phyloP scores from a whole-genome alignment of 768 basidiomycete species.

The Mycena vulgaris region DNA sequence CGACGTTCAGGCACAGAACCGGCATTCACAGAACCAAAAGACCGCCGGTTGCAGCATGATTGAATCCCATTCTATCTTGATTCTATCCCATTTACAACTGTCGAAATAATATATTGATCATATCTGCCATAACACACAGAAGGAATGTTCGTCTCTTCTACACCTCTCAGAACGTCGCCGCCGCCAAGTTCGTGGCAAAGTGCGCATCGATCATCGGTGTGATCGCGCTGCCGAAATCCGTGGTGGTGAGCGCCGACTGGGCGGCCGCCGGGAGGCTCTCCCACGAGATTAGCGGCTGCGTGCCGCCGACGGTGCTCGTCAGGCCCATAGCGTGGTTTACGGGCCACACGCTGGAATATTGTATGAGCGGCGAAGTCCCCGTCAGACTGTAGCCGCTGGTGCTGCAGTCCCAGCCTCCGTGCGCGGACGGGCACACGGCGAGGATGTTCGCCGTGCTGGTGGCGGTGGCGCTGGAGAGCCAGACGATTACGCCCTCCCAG shows the following conservation, averaged over 20 bases:
- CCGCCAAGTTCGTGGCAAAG: slow-evolving; percentile 21
- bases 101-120: too few relatives aligned
- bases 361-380: slow-evolving; percentile 23
- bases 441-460: slow-evolving; percentile 29
- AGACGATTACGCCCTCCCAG: slow-evolving; percentile 23
- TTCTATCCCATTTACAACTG: too few relatives aligned
- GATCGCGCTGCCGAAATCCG: slow-evolving; percentile 25
- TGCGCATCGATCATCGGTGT: slow-evolving; percentile 18
- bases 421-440: slow-evolving; percentile 25
- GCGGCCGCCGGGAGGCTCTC: slow-evolving; percentile 24
- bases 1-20: too few relatives aligned
- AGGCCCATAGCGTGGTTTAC: slow-evolving; percentile 26
- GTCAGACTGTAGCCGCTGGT: slow-evolving; percentile 19
- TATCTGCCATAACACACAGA: too few relatives aligned
- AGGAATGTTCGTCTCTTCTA: too few relatives aligned
- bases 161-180: slow-evolving; percentile 14
- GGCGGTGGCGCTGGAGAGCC: slow-evolving; percentile 10
- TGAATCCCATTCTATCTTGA: too few relatives aligned
- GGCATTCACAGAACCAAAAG: too few relatives aligned
- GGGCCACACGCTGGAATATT: slow-evolving; percentile 19
- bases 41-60: too few relatives aligned
- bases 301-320: slow-evolving; percentile 21
- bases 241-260: neutral
- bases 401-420: slow-evolving; percentile 24
- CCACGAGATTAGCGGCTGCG: slow-evolving; percentile 23